These are phyloP conservation scores for Suillus spraguei DNA, from an alignment of 768 basidiomycete genomes.

Conservation along the genomic window DNA sequence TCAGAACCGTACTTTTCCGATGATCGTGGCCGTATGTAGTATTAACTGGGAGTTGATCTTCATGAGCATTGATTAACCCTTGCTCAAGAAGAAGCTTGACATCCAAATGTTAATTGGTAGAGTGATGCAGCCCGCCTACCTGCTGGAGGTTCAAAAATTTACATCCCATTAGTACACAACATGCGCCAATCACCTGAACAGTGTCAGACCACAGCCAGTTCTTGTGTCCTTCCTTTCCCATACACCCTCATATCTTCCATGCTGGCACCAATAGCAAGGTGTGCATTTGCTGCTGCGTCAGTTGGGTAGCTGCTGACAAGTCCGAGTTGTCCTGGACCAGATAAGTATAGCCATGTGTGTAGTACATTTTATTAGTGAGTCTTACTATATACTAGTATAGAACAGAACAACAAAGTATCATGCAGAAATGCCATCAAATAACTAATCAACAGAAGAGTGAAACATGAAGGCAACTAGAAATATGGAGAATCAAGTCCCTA, in stretches of 20 bases:
- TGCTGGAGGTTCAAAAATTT: neutral
- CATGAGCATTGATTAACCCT: neutral
- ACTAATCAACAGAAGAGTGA: too few relatives aligned
- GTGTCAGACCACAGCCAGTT: neutral
- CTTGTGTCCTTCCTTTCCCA: neutral
- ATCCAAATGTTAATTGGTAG: neutral
- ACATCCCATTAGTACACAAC: neutral
- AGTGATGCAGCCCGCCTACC: neutral
- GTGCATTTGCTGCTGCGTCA: neutral
- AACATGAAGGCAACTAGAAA: too few relatives aligned
- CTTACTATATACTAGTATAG: too few relatives aligned
- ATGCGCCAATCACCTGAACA: neutral
- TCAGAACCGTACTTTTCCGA: neutral
- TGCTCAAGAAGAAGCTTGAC: neutral
- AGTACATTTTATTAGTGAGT: neutral
- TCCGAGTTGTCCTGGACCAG: neutral
- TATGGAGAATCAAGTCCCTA: too few relatives aligned
- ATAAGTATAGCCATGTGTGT: neutral
- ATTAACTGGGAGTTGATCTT: neutral
- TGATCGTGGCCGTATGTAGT: neutral
- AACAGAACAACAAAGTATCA: too few relatives aligned
- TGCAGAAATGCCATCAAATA: too few relatives aligned
- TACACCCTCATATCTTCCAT: neutral
- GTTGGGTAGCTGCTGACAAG: neutral
- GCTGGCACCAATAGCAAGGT: neutral